Base-by-base conservation (phyloP, 2,329 filamentous ascomycete genomes). In the Lecanicillium sp. region DNA sequence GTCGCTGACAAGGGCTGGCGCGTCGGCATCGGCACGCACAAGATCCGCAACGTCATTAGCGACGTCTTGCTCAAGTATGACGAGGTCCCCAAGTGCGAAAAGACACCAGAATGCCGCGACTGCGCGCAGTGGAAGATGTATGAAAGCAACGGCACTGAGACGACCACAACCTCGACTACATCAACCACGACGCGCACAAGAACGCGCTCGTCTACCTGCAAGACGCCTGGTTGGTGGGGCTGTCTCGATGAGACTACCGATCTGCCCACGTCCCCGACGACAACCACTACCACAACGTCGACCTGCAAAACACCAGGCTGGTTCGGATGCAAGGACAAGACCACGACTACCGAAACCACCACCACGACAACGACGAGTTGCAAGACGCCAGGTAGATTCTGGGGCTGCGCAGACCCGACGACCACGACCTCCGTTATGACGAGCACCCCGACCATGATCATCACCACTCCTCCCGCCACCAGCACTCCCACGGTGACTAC, bases 91-190 rank as follows among this genome's bases (percentile, higher is more conserved):
- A 70, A 79, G 55, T 97, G 93, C 66, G 78, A 77, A 46, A 74
- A 77, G 24, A 90, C 91, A 6, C 75, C 81, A 19, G 84, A 89
- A 44, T 97, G 93, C 62, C 81, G 86, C 33, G 93, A 98, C 63
- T 97, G 91, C 60, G 87, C 81, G 50, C 83, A 85, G 48, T 97
- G 93, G 93, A 94, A 95, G 60, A 95, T 90, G 73, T 94, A 88
- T 61, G 85, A 90, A 65, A 95, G 90, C 63, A 96, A 96, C 62
- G 86, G 86, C 24, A 93, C 87, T 2, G 85, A 90, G 54, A 77
- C 75, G 1, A 89, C 83, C 0, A 86, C 84, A 0, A 81, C 81
- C 8, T 29, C 48, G 1, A 19, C 12, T 15, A 44, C 47, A 10
- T 49, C 47, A 5, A 51, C 49, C 4, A 43, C 49, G 14, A 81